phyloP scores from a whole-genome alignment of 2,329 filamentous ascomycete genomes.

The Myriangium duriaei region DNA sequence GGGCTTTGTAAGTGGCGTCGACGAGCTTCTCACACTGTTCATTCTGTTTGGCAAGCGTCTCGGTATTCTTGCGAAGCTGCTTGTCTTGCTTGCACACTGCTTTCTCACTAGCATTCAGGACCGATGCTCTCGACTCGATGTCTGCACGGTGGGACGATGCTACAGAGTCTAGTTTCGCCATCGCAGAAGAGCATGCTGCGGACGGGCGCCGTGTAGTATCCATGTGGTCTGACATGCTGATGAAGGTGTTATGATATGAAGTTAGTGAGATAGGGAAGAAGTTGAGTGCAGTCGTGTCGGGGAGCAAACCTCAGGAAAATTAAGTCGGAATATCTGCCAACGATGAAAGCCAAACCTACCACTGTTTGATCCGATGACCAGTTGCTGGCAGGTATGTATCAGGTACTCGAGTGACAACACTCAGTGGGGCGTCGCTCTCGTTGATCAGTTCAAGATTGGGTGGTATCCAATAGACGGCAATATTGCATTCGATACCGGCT shows the following conservation, averaged over 20 bases:
- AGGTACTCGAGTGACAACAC: too few species aligned
- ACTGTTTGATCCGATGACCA: not conserved
- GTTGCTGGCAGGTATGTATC: not conserved
- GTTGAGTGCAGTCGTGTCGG: too few species aligned
- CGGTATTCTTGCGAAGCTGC: conserved; percentile 47
- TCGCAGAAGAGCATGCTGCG: conserved; percentile 40
- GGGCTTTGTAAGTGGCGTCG: conserved; percentile 45
- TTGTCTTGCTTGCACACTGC: conserved; percentile 56
- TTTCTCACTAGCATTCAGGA: conserved; percentile 56
- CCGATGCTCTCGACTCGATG: conserved; percentile 53
- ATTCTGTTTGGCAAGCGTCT: conserved; percentile 20
- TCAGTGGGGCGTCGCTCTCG: too few species aligned
- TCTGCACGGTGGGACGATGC: conserved; percentile 58
- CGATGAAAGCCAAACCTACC: too few species aligned
- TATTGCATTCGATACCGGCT: too few species aligned
- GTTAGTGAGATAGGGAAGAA: too few species aligned
- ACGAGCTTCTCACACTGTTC: conserved; percentile 44
- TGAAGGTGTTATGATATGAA: too few species aligned
- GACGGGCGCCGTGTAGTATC: conserved; percentile 17
- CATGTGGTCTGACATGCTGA: conserved; percentile 1
- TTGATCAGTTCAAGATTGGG: too few species aligned
- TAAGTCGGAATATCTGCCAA: too few species aligned
- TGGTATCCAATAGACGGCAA: too few species aligned
- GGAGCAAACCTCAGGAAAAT: too few species aligned
- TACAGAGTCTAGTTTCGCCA: conserved; percentile 39